These are phyloP conservation scores for Chytridiales sp. DNA, from an alignment of 371 early-diverging fungal species.

Conservation along the genomic window DNA sequence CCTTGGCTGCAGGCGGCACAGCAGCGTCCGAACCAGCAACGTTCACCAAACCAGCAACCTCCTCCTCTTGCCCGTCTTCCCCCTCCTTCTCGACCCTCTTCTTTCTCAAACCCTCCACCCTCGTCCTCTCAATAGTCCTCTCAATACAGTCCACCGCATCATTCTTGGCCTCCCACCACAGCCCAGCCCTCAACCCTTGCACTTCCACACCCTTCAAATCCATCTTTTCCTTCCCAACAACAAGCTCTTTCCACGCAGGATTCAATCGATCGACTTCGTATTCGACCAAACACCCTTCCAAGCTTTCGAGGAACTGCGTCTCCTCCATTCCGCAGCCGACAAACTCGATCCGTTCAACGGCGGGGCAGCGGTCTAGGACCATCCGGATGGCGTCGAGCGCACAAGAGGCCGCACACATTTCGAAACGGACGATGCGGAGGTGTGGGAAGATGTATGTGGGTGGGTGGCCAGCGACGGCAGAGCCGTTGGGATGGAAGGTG, in stretches of 20 bases:
- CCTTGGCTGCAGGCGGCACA: neutral
- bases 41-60: neutral
- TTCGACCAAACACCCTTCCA: conserved; percentile 11
- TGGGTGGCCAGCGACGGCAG: no score
- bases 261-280: conserved; percentile 5
- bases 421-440: conserved; percentile 22
- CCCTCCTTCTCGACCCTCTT: neutral
- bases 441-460: no score
- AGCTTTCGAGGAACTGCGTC: conserved; percentile 13
- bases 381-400: conserved; percentile 26
- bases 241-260: neutral
- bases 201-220: neutral
- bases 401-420: conserved; percentile 20
- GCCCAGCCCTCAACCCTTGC: neutral
- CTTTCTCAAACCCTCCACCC: neutral
- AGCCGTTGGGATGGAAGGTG: no score
- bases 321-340: conserved; percentile 25
- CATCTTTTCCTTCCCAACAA: neutral
- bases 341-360: conserved; percentile 29
- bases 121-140: neutral
- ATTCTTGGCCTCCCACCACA: conserved; percentile 13
- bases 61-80: neutral
- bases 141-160: conserved; percentile 11
- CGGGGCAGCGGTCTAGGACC: conserved; percentile 24
- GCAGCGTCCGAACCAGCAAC: neutral